Evolutionary conservation across 805 yeast genomes (phyloP).

Genomic region (Suhomyces kilbournensis): DNA sequence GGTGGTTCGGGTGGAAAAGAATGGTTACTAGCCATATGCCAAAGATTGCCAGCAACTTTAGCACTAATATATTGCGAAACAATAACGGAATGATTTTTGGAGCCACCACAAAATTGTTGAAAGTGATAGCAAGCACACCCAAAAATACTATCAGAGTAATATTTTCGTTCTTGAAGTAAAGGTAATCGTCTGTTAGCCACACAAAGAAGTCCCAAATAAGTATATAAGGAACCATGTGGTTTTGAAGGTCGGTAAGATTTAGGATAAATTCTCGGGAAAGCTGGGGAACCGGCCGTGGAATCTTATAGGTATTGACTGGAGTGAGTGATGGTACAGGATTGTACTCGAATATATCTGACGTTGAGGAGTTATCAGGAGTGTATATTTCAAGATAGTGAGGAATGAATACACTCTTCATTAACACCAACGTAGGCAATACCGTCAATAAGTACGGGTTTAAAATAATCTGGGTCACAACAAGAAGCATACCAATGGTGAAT

Average conservation of each 20-base stretch:
- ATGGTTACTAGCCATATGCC: slow-evolving; percentile 49
- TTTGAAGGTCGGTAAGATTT: slow-evolving; percentile 81
- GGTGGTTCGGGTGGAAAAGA: slow-evolving; percentile 51
- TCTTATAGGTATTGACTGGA: slow-evolving; percentile 44
- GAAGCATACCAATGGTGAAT: slow-evolving; percentile 56
- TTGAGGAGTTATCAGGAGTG: slow-evolving; percentile 51
- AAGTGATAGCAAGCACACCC: slow-evolving; percentile 22
- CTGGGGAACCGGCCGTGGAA: slow-evolving; percentile 74
- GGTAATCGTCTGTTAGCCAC: slow-evolving; percentile 50
- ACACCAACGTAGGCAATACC: slow-evolving; percentile 52
- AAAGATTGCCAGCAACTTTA: slow-evolving; percentile 24
- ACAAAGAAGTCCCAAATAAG: slow-evolving; percentile 56
- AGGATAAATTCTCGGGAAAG: slow-evolving; percentile 72
- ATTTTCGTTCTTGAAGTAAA: slow-evolving; percentile 62
- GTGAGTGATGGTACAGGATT: slow-evolving; percentile 47
- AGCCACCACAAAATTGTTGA: slow-evolving; percentile 16
- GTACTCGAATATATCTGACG: slow-evolving; percentile 14
- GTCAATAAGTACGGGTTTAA: slow-evolving; percentile 58
- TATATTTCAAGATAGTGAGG: slow-evolving; percentile 65
- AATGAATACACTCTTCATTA: slow-evolving; percentile 55
- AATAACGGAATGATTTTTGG: slow-evolving; percentile 31
- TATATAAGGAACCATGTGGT: slow-evolving; percentile 68
- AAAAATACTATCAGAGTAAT: slow-evolving; percentile 54
- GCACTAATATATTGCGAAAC: slow-evolving; percentile 15
- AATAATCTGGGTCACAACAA: slow-evolving; percentile 49